Evolutionary conservation across 805 yeast genomes (phyloP).

Genomic region (Millerozyma miso): DNA sequence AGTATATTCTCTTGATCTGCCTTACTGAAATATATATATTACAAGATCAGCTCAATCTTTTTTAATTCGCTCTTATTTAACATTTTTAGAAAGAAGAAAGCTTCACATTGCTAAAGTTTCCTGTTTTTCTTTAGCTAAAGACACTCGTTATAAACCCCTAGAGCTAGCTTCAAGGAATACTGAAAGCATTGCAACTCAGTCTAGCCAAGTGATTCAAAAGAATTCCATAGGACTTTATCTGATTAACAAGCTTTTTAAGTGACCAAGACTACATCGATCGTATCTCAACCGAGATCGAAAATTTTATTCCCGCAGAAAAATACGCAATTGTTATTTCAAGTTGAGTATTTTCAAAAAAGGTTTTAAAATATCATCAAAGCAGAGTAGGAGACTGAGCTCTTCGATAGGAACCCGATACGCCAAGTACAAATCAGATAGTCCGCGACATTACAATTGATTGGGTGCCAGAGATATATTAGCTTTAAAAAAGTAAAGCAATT

Average conservation of each 20-base stretch:
- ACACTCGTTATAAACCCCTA: background rate
- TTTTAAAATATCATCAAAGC: no score
- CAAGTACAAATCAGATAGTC: no score
- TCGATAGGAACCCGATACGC: no score
- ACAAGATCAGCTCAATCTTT: background rate
- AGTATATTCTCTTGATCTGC: slow-evolving; percentile 5
- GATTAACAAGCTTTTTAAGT: no score
- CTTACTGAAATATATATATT: slow-evolving; percentile 3
- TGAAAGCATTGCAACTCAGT: no score
- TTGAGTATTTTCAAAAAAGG: background rate
- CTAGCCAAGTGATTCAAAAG: no score
- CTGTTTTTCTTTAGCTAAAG: background rate
- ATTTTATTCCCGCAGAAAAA: background rate
- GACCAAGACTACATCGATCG: no score
- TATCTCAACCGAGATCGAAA: background rate
- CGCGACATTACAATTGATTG: no score
- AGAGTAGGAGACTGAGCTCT: no score
- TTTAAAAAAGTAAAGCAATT: background rate
- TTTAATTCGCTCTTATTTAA: background rate
- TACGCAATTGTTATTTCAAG: background rate
- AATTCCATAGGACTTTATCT: no score
- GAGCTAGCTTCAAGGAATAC: background rate
- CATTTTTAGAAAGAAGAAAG: slow-evolving; percentile 1
- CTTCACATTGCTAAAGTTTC: background rate
- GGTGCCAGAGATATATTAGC: no score